phyloP scores from a whole-genome alignment of 2,329 filamentous ascomycete genomes.

The Trichoderma sp. region DNA sequence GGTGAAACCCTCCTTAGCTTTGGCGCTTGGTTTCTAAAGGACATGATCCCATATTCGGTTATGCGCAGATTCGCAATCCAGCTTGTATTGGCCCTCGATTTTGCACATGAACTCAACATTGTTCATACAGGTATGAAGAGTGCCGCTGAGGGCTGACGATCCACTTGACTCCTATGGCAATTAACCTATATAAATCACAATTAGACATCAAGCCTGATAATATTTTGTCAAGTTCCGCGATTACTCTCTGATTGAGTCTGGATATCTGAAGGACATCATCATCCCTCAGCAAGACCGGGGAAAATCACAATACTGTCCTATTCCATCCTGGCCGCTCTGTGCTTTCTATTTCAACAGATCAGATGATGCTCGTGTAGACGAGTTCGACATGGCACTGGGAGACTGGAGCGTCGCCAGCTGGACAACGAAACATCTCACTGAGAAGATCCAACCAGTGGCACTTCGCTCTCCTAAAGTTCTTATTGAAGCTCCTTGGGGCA shows the following conservation, averaged over 20 bases:
- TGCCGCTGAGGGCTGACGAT: neutral
- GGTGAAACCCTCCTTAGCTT: neutral
- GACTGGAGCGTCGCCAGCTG: neutral
- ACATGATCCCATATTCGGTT: neutral
- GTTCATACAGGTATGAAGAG: conserved; percentile 12
- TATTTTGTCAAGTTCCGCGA: conserved; percentile 11
- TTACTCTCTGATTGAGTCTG: neutral
- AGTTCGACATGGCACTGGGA: neutral
- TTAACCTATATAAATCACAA: neutral
- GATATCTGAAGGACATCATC: neutral
- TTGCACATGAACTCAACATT: neutral
- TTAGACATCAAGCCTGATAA: conserved; percentile 10
- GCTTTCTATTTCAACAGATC: neutral
- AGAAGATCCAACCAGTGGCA: neutral
- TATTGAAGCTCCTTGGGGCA: conserved; percentile 11
- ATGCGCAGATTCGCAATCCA: neutral
- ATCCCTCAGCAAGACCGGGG: neutral
- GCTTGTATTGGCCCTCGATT: neutral
- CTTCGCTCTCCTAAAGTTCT: conserved; percentile 9
- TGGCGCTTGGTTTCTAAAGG: neutral
- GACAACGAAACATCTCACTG: neutral
- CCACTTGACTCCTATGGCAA: neutral
- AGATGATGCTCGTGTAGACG: neutral
- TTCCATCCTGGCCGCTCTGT: neutral
- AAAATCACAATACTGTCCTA: neutral